phyloP scores from a whole-genome alignment of 176 grass and related monocot genomes.

The Oryza meyeriana region DNA sequence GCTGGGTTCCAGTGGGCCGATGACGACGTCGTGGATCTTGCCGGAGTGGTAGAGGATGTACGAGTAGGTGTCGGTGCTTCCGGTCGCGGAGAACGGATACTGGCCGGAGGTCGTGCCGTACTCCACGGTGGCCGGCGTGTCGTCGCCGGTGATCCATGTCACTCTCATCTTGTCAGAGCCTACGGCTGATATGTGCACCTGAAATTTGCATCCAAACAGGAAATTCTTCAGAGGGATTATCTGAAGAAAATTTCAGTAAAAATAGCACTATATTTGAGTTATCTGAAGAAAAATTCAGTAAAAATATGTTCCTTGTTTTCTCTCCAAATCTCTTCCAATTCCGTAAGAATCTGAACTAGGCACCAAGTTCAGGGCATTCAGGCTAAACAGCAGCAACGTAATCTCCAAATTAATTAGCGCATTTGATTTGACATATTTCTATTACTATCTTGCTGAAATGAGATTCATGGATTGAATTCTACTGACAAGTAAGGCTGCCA shows the following conservation, averaged over 20 bases:
- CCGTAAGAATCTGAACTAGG: not conserved
- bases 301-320: not conserved
- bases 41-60: conserved; percentile 74
- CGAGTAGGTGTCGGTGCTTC: conserved; percentile 40
- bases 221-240: not conserved
- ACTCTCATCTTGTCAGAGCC: conserved; percentile 43
- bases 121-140: conserved; percentile 38
- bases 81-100: conserved; percentile 22
- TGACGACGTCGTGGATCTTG: conserved; percentile 65
- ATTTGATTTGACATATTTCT: not conserved
- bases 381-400: not conserved
- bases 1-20: conserved; percentile 54
- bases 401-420: not conserved
- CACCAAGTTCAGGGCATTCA: not conserved
- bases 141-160: conserved; percentile 60
- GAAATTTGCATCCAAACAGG: not conserved
- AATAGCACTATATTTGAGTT: not conserved
- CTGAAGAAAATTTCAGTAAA: not conserved
- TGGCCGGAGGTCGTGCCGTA: conserved; percentile 44
- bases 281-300: not conserved
- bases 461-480: not conserved
- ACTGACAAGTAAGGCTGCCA: not conserved
- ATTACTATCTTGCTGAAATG: not conserved
- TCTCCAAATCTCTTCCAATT: not conserved
- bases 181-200: conserved; percentile 59